Evolutionary conservation across 1,139 yeast species (phyloP), one percentile per base, ranked within the genome.

Genomic region (Taphrina communis): DNA sequence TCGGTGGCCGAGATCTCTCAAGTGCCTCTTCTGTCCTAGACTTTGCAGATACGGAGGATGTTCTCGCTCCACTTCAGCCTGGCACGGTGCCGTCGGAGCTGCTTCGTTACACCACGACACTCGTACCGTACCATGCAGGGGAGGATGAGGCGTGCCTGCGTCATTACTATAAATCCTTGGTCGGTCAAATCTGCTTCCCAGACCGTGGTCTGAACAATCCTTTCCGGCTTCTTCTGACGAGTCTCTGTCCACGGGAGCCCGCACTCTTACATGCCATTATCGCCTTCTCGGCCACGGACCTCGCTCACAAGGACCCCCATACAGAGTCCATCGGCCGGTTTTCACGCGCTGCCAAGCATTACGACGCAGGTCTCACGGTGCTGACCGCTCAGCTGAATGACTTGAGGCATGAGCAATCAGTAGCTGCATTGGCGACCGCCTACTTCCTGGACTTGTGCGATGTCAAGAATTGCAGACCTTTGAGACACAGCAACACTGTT

Each of bases 131-230:
- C 19, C 21, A 38, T n/a, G 35, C 9, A 8, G 53, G 42, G 1
- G 62, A 55, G 9, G 68, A 65, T 44, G 44, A 41, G 44, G 44
- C 17, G 12, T 65, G 51, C 42, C 68, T 65, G 35, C 25, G 46
- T 17, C 68, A 65, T 41, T 65, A 57, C 50, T 52, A 46, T 41
- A 19, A 36, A 12, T 17, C 14, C 25, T 19, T 57, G 44, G 52
- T 44, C 35, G 53, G 46, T 7, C 65, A 58, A 17, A 36, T 65
- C 44, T 44, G 36, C 38, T 39, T 11, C 19, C 68, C 56, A n/a
- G 68, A 65, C 21, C 68, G 61, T 53, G 68, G 68, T n/a, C 41
- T 25, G 11, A 44, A 57, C 41, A 57, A 65, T 21, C 68, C 68
- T 4, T 65, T 65, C 46, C 50, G 65, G n/a, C 17, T 58, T 19